Base-by-base conservation (phyloP, 2,329 filamentous ascomycete species). In the Ceratocystiopsis minuta region DNA sequence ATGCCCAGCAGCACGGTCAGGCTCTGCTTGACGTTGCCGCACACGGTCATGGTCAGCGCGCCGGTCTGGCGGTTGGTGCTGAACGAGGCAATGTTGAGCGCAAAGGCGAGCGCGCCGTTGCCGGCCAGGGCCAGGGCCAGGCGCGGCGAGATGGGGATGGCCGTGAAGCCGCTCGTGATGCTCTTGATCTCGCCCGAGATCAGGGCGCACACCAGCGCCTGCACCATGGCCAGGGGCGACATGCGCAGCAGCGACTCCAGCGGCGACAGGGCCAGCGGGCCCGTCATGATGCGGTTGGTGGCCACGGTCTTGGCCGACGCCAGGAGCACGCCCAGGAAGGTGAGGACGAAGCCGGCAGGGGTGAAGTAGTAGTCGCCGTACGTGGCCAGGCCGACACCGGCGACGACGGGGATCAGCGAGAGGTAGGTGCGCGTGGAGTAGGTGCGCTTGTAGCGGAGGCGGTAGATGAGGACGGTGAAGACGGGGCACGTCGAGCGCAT, bases 211-310 rank as follows among this genome's bases (percentile, higher is more conserved):
- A 64, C 51, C 37, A 73, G 49, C 15, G 68, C 68, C 54, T 75
- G 70, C 31, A 66, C 51, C 33, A 65, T 68, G 10, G 73, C 73
- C 7, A 78, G 62, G 1, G 72, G 74, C 13, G 70, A 73, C 68
- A 77, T 72, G 54, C 71, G 66, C 51, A 72, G 62, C n/a, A 77
- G 64, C 16, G 76, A 64, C 52, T 78, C 74, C 46, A 75, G 61
- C 2, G 72, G 66, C 1, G 69, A 66, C 4, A 77, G 64, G 16
- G 66, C 63, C 24, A 77, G 62, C 4, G 65, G 63, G 31, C 72
- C 72, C 10, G 73, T 78, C 69, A 77, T 75, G 51, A 78, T 66
- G 51, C 70, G 67, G 57, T 78, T 78, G 33, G 73, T 75, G 28
- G 70, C 70, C 32, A 78, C 68, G 2, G 72, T 77, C 63, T 78